These are phyloP conservation scores for Phialophora expanda DNA, from an alignment of 2,329 filamentous ascomycete species.

Conservation along the genomic window DNA sequence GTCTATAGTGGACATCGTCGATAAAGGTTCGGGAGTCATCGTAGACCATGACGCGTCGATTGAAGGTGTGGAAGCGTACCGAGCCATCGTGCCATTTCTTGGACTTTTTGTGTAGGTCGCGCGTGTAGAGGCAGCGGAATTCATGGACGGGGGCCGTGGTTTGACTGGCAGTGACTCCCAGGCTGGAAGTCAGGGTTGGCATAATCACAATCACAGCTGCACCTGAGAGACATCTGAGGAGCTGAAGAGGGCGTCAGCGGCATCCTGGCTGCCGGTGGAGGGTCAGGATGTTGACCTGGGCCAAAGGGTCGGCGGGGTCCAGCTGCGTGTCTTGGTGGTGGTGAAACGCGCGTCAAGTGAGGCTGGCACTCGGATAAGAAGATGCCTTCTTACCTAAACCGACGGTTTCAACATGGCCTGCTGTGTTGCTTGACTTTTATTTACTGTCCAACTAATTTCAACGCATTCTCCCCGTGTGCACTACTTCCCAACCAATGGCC, in stretches of 20 bases:
- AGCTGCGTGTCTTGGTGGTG: not conserved
- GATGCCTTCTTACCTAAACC: constrained; percentile 2
- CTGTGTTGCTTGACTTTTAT: constrained; percentile 10
- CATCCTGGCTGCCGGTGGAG: constrained; percentile 20
- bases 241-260: constrained; percentile 24
- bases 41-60: constrained; percentile 88
- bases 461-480: constrained; percentile 19
- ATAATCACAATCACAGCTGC: constrained; percentile 21
- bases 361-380: constrained; percentile 4
- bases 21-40: constrained; percentile 80
- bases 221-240: not conserved
- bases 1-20: constrained; percentile 82
- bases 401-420: not conserved
- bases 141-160: constrained; percentile 78
- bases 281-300: not conserved
- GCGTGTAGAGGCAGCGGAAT: constrained; percentile 83
- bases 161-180: constrained; percentile 57
- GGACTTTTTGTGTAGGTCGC: constrained; percentile 82
- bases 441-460: constrained; percentile 17
- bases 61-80: constrained; percentile 87
- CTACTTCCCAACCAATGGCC: not conserved
- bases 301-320: not conserved
- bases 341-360: constrained; percentile 11
- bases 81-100: constrained; percentile 94
- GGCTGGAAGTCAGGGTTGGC: constrained; percentile 34